Percentiles rank a stretch among this genome's conserved stretches.
phyloP scores from a whole-genome alignment of 352 stramenopile species.

The Phytopythium delawarense region DNA sequence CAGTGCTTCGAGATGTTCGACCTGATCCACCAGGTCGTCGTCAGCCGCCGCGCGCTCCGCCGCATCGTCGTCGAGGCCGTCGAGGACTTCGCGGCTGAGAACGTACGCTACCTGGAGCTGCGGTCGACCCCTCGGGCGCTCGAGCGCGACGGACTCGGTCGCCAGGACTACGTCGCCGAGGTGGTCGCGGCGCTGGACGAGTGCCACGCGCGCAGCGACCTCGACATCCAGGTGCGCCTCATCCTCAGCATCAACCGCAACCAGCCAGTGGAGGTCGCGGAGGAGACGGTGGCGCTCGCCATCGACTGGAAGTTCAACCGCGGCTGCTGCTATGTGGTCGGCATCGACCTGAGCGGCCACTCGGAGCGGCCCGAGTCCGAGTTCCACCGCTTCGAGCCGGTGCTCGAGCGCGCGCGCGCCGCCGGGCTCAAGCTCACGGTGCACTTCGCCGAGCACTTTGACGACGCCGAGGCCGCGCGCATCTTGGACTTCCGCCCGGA shows the following conservation, averaged over 20 bases:
- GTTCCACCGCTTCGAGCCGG: conserved; percentile 79
- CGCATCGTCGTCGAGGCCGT: conserved; percentile 73
- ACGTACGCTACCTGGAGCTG: conserved; percentile 83
- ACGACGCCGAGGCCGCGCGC: conserved; percentile 66
- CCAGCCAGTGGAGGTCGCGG: conserved; percentile 48
- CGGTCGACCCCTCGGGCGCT: conserved; percentile 75
- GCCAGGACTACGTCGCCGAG: conserved; percentile 65
- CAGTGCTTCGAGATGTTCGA: conserved; percentile 89
- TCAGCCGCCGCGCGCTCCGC: conserved; percentile 54
- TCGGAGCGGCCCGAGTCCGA: conserved; percentile 71
- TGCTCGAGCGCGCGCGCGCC: conserved; percentile 64
- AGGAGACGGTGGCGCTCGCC: conserved; percentile 61
- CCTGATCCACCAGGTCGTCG: conserved; percentile 79
- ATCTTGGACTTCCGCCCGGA: conserved; percentile 90
- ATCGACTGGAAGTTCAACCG: conserved; percentile 39
- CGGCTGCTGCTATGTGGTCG: conserved; percentile 60
- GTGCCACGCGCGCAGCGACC: conserved; percentile 43
- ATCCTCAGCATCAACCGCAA: conserved; percentile 84
- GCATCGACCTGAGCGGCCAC: conserved; percentile 86
- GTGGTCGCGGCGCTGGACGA: conserved; percentile 65
- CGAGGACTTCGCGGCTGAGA: conserved; percentile 79
- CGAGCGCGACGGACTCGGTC: conserved; percentile 43
- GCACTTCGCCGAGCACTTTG: conserved; percentile 91
- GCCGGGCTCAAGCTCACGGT: conserved; percentile 84
- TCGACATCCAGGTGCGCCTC: conserved; percentile 70